These are phyloP conservation scores for Dichotomopilus funicola DNA, from an alignment of 2,329 filamentous ascomycete genomes.

Conservation along the genomic window DNA sequence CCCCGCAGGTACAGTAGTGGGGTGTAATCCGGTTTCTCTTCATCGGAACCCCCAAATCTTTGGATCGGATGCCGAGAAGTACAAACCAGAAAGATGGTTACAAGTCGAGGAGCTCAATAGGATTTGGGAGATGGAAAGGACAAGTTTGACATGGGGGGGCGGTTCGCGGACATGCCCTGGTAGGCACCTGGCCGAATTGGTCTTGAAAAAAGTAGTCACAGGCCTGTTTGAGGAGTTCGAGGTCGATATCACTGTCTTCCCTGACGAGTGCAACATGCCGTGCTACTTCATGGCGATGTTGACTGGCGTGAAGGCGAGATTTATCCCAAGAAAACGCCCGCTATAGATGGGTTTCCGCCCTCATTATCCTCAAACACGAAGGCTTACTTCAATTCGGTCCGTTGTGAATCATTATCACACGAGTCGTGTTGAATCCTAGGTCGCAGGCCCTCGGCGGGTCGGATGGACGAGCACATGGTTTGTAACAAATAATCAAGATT, in stretches of 20 bases:
- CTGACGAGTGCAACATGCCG: constrained; percentile 33
- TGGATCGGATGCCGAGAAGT: constrained; percentile 39
- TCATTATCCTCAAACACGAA: too few species aligned
- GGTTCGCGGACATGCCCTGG: constrained; percentile 46
- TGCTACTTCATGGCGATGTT: constrained; percentile 49
- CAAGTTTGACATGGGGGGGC: constrained; percentile 46
- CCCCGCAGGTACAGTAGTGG: constrained; percentile 42
- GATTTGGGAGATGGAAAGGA: constrained; percentile 39
- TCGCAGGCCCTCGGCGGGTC: too few species aligned
- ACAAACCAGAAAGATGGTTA: constrained; percentile 44
- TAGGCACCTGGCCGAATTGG: constrained; percentile 43
- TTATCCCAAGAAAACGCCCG: constrained; percentile 19
- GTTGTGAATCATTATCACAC: too few species aligned
- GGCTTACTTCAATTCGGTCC: too few species aligned
- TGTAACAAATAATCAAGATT: too few species aligned
- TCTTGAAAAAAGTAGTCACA: constrained; percentile 40
- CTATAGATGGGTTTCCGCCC: too few species aligned
- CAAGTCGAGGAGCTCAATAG: constrained; percentile 21
- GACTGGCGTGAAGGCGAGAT: constrained; percentile 39
- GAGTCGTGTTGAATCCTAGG: too few species aligned
- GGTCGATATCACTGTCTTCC: constrained; percentile 33
- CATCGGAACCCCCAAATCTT: constrained; percentile 46
- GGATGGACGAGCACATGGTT: too few species aligned
- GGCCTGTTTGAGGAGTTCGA: constrained; percentile 40
- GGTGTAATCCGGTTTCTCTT: constrained; percentile 44